Percentiles rank a stretch among this genome's conserved stretches.
Conservation (phyloP, 2,329 filamentous ascomycete species). For the Zymoseptoria ardabiliae region DNA sequence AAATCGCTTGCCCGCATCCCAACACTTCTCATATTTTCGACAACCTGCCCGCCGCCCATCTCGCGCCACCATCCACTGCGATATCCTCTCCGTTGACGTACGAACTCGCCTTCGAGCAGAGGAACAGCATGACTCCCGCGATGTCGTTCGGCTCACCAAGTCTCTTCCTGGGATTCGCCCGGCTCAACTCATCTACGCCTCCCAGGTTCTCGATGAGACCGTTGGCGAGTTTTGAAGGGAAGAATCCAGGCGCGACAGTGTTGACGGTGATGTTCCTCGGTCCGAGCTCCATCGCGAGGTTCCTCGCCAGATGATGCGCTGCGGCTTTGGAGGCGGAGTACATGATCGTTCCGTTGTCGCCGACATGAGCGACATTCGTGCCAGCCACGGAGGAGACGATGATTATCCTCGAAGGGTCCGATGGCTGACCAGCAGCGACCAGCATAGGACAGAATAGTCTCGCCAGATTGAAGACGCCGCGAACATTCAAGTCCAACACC, state of each 20-base stretch:
- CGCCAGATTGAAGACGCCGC: slow-evolving; percentile 60
- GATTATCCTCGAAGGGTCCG: slow-evolving; percentile 69
- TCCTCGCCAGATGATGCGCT: slow-evolving; percentile 72
- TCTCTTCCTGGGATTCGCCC: slow-evolving; percentile 56
- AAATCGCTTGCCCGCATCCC: not conserved
- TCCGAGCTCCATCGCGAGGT: slow-evolving; percentile 72
- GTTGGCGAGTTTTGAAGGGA: slow-evolving; percentile 62
- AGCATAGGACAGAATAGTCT: slow-evolving; percentile 64
- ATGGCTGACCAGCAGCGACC: slow-evolving; percentile 48
- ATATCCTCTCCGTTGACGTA: slow-evolving; percentile 66
- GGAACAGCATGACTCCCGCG: slow-evolving; percentile 65
- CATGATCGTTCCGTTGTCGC: slow-evolving; percentile 65
- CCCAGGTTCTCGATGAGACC: slow-evolving; percentile 64
- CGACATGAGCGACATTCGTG: slow-evolving; percentile 63
- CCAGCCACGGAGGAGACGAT: slow-evolving; percentile 78
- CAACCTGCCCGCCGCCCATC: slow-evolving; percentile 17
- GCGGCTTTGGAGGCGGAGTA: slow-evolving; percentile 86
- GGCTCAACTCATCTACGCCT: slow-evolving; percentile 55
- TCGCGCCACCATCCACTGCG: slow-evolving; percentile 58
- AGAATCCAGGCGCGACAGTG: slow-evolving; percentile 60
- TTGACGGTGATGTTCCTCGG: slow-evolving; percentile 72
- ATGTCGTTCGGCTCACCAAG: slow-evolving; percentile 69
- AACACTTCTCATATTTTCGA: slow-evolving; percentile 16
- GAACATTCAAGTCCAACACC: slow-evolving; percentile 87
- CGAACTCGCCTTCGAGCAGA: slow-evolving; percentile 57